Percentiles rank a stretch among this genome's conserved stretches.
Conservation (phyloP, 2,329 filamentous ascomycete species). For the Talaromyces sp. region DNA sequence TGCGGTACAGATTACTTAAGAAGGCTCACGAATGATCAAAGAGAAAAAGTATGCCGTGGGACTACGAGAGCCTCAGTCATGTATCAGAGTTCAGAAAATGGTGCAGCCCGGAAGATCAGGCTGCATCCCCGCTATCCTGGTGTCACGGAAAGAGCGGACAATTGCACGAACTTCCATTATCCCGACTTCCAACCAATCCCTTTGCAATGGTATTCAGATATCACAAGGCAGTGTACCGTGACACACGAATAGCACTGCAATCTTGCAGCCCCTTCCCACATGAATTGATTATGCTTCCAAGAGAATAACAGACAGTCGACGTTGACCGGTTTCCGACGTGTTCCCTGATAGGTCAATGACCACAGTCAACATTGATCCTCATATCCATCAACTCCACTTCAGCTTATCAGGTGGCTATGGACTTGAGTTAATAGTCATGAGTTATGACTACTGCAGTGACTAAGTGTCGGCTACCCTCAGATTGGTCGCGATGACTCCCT, state of each 20-base stretch:
- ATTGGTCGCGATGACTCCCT: background rate
- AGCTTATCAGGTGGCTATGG: background rate
- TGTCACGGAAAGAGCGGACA: background rate
- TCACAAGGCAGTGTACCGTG: background rate
- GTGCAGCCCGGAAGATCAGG: background rate
- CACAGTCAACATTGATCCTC: background rate
- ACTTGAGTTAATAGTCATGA: too few relatives aligned
- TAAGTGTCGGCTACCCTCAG: background rate
- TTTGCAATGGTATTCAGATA: background rate
- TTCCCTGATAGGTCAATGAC: background rate
- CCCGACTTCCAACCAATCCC: background rate
- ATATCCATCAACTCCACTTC: background rate
- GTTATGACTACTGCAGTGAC: background rate
- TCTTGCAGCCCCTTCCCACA: background rate
- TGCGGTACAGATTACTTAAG: background rate
- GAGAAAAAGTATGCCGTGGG: background rate
- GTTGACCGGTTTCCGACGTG: background rate
- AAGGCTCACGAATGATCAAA: background rate
- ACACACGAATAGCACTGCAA: background rate
- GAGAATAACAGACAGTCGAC: background rate
- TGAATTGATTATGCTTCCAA: background rate
- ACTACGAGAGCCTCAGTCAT: background rate
- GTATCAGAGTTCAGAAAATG: background rate
- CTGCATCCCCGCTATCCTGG: background rate
- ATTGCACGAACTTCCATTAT: background rate